Evolutionary conservation across 441 rosid genomes (phyloP), one percentile per base, ranked within the genome.

Genomic region (Capsella rubella): DNA sequence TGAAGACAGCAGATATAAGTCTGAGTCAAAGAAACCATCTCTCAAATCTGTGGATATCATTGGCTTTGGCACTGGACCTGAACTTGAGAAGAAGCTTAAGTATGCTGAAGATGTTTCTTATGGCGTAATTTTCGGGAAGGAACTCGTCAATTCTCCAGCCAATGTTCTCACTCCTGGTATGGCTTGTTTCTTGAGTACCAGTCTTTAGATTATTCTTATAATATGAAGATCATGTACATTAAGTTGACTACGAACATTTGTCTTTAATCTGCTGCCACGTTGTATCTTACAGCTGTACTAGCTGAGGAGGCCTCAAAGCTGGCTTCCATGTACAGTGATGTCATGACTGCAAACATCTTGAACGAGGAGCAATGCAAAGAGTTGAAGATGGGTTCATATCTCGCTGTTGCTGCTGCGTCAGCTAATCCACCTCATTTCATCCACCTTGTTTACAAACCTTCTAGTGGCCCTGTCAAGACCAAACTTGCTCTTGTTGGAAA

Each of bases 401-500:
- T 93, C 9, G 98, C 92, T 73, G 99, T 95, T 52, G 98, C 90
- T 74, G 97, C 91, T 5, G 97, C 98, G 37, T 95, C 97, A 71
- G 88, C 87, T 39, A 92, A 93, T 75, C 95, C 91, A 11, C 97
- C 98, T 57, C 84, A 79, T 80, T 95, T 95, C 73, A 88, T 91
- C 74, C 98, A 92, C 77, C 86, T 95, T 73, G 83, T 92, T 73
- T 92, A 95, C 84, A 95, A 87, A 78, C 98, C 99, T 69, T 73
- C 87, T 2, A 82, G 81, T 67, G 98, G 97, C 69, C 78, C 93
- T 67, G 86, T 90, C 69, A 92, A 90, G 77, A 74, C 86, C 72
- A 95, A 92, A 78, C 82, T 95, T 77, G 99, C 89, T 39, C 86
- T 95, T 76, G 97, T 95, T 60, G 99, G 99, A 58, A 95, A 95